phyloP scores from a whole-genome alignment of 2,329 filamentous ascomycete species.

The Cercospora sp. region DNA sequence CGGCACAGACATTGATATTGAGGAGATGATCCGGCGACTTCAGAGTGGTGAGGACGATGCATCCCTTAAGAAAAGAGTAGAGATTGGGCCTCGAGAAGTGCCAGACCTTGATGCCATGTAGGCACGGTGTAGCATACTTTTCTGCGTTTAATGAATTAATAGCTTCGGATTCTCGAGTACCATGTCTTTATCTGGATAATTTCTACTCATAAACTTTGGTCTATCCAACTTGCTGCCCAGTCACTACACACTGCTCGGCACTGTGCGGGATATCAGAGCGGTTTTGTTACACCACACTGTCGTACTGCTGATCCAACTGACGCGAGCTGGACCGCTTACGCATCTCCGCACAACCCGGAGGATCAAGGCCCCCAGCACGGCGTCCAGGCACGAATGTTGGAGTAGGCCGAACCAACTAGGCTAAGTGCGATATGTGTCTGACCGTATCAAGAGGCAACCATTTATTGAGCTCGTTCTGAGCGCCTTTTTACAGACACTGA shows the following conservation, averaged over 20 bases:
- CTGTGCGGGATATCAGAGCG: too few species aligned
- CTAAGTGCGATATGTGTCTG: neutral
- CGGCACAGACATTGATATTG: conserved; percentile 49
- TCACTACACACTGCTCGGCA: too few species aligned
- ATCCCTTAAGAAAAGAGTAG: neutral
- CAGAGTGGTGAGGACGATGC: neutral
- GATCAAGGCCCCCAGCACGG: too few species aligned
- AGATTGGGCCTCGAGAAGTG: neutral
- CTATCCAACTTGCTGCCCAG: neutral
- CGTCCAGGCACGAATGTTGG: too few species aligned
- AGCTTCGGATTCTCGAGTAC: neutral
- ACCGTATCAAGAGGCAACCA: neutral
- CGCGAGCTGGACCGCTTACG: neutral
- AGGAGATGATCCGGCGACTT: conserved; percentile 34
- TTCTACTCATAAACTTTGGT: neutral
- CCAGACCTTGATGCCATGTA: neutral
- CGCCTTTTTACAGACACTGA: neutral
- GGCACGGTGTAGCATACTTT: neutral
- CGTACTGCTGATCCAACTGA: neutral
- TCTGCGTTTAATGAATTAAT: neutral
- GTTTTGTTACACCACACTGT: neutral
- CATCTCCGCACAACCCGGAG: neutral
- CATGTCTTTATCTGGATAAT: neutral
- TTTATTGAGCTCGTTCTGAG: neutral
- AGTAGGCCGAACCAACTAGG: neutral